Evolutionary conservation across 2,329 filamentous ascomycete species (phyloP), one percentile per base, ranked within the genome.

Genomic region (Claviceps capensis): DNA sequence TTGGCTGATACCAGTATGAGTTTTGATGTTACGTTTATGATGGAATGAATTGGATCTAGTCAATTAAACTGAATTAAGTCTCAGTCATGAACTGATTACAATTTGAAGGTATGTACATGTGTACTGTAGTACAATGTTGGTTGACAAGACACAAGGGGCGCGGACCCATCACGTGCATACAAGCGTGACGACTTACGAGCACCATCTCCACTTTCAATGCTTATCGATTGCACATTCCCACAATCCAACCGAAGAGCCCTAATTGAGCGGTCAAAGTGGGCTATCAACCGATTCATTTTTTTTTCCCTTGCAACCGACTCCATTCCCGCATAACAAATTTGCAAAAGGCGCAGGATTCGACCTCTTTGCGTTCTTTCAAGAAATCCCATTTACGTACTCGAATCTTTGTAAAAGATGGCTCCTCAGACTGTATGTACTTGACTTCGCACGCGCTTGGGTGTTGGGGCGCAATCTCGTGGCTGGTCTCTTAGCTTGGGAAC

Each of bases 381-480:
- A 34, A 46, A 17, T 14, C 8, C 8, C 53, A 65, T 36, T 43
- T 34, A 41, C 44, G 45, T 45, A 56, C 51, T 17, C 34, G 64
- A 56, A 54, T 54, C 57, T 59, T 47, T n/a, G 30, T 34, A 36
- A 73, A 77, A 73, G 86, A 95, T 95, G 88, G 86, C 85, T 82
- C 80, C 85, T 73, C 78, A 78, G 74, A 79, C 85, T 76, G 90
- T 96, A 95, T 76, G 89, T 95, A 81, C 72, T 69, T 72, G 70
- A 75, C 8, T 30, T 8, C 26, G 8, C 79, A 85, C 72, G 16
- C 75, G 89, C 89, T 95, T 94, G 95, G 89, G 89, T 95, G 88
- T 86, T 87, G 81, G 82, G 83, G 48, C 45, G 53, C 53, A 42
- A 53, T 45, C 26, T 19, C 44, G 42, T 17, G 22, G n/a, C 16